A percentile compares a stretch with the other conserved stretches of the same genome.
Evolutionary conservation across 192 early-diverging fungal genomes (phyloP).

Genomic region (Backusella tuberculispora): DNA sequence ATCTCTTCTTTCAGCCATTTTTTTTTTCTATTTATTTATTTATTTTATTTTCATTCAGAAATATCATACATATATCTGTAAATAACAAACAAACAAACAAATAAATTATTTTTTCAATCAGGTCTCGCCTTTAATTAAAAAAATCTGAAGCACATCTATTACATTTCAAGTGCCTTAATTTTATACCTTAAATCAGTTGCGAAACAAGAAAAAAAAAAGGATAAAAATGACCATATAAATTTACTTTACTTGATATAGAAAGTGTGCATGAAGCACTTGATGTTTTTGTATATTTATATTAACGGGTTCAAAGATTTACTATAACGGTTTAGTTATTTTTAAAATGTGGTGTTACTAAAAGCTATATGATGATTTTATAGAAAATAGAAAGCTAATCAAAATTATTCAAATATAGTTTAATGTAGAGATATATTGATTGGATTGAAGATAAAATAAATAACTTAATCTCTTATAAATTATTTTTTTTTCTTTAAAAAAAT

Average conservation of each 20-base stretch:
- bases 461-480: too few relatives aligned
- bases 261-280: background rate
- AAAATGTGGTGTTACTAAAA: background rate
- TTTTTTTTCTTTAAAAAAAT: too few relatives aligned
- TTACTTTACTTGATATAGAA: background rate
- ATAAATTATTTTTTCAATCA: background rate
- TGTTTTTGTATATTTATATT: background rate
- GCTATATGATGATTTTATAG: too few relatives aligned
- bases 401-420: too few relatives aligned
- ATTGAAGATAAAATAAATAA: too few relatives aligned
- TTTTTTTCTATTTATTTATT: background rate
- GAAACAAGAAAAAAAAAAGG: background rate
- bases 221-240: background rate
- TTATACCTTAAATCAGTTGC: background rate
- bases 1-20: background rate
- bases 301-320: slow-evolving; percentile 2
- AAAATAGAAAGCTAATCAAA: background rate
- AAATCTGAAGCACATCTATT: background rate
- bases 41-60: background rate
- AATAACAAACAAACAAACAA: slow-evolving; percentile 12
- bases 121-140: background rate
- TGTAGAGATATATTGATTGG: too few relatives aligned
- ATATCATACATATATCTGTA: slow-evolving; percentile 11
- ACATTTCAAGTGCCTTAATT: background rate
- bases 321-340: background rate